These are phyloP conservation scores for Mariannaea elegans DNA, from an alignment of 2,329 filamentous ascomycete genomes.

Conservation along the genomic window DNA sequence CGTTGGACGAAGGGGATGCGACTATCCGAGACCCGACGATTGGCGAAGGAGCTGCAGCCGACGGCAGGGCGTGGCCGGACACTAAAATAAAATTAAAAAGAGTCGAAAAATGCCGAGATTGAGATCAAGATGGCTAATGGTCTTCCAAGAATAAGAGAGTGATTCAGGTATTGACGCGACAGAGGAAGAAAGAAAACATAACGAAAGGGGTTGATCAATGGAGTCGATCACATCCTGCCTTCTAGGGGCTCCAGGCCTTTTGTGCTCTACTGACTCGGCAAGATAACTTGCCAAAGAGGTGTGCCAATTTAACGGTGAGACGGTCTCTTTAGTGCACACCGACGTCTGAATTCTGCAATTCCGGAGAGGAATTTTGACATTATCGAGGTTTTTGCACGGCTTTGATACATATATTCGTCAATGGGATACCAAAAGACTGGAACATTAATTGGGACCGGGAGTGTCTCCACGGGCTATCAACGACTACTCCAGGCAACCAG, in stretches of 20 bases:
- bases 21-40: slow-evolving; percentile 25
- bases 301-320: slow-evolving; percentile 20
- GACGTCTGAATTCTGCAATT: slow-evolving; percentile 28
- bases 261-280: slow-evolving; percentile 27
- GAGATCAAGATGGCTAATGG: background rate
- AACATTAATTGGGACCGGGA: background rate
- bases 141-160: slow-evolving; percentile 5
- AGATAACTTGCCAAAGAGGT: slow-evolving; percentile 22
- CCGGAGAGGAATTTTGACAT: background rate
- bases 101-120: slow-evolving; percentile 1
- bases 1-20: slow-evolving; percentile 24
- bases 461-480: slow-evolving; percentile 10
- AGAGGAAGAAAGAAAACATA: slow-evolving; percentile 25
- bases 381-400: slow-evolving; percentile 13
- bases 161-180: slow-evolving; percentile 18
- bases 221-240: slow-evolving; percentile 16
- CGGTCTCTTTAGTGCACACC: slow-evolving; percentile 37
- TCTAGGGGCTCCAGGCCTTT: slow-evolving; percentile 34
- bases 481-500: slow-evolving; percentile 16
- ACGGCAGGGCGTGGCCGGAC: slow-evolving; percentile 2
- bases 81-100: slow-evolving; percentile 14
- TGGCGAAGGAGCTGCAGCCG: slow-evolving; percentile 16
- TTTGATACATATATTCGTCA: slow-evolving; percentile 24
- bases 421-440: slow-evolving; percentile 16
- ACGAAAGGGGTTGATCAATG: slow-evolving; percentile 30